Evolutionary conservation across 805 yeast genomes (phyloP).

Genomic region (Barnettozyma salicaria): DNA sequence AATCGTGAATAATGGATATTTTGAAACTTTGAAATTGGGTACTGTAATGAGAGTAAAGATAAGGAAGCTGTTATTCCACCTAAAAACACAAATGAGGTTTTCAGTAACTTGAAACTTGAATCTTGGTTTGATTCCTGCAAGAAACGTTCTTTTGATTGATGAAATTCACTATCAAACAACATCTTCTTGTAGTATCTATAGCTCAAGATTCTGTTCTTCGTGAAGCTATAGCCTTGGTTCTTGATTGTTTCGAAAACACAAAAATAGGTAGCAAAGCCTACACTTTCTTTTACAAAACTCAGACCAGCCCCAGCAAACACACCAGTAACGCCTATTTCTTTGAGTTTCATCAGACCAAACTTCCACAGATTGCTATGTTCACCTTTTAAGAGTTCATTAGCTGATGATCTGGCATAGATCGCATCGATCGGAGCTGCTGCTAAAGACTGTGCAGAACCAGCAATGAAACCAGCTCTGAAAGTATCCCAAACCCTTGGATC

Average conservation of each 20-base stretch:
- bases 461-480: slow-evolving; percentile 72
- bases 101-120: slow-evolving; percentile 39
- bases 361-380: slow-evolving; percentile 68
- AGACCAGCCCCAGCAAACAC: slow-evolving; percentile 88
- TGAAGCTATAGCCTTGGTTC: slow-evolving; percentile 51
- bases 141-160: slow-evolving; percentile 16
- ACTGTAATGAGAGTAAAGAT: slow-evolving; percentile 69
- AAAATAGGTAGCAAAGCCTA: slow-evolving; percentile 82
- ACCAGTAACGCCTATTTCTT: slow-evolving; percentile 72
- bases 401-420: slow-evolving; percentile 71
- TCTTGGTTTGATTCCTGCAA: slow-evolving; percentile 25
- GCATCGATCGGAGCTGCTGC: slow-evolving; percentile 95
- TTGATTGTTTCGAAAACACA: slow-evolving; percentile 74
- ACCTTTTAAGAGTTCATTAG: slow-evolving; percentile 66
- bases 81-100: slow-evolving; percentile 61
- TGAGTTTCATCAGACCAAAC: slow-evolving; percentile 63
- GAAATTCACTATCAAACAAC: slow-evolving; percentile 24
- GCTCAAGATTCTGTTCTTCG: slow-evolving; percentile 40
- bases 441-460: slow-evolving; percentile 83
- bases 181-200: slow-evolving; percentile 36
- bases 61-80: slow-evolving; percentile 90
- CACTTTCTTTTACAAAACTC: slow-evolving; percentile 68
- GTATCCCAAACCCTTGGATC: slow-evolving; percentile 43
- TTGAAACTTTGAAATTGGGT: slow-evolving; percentile 77
- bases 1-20: slow-evolving; percentile 71